A percentile compares a stretch with the other conserved stretches of the same genome.
Conservation (phyloP, 2,329 filamentous ascomycete genomes). For the Scedosporium dehoogii region DNA sequence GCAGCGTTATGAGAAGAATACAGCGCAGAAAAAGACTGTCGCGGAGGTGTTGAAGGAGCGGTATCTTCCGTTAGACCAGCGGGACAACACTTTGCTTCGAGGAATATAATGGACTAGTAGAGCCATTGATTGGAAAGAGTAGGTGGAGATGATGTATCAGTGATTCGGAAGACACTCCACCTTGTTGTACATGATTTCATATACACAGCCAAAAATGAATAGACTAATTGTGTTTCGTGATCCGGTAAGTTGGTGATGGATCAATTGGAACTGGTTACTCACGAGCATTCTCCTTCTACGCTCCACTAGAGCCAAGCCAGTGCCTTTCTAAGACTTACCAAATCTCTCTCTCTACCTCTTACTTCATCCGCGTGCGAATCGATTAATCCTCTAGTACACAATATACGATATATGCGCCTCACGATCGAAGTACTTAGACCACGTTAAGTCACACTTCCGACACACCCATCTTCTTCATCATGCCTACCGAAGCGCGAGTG, state of each 20-base stretch:
- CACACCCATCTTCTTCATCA: not conserved
- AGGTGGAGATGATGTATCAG: not conserved
- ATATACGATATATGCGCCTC: too few species aligned
- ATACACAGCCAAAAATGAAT: not conserved
- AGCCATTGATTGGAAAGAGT: not conserved
- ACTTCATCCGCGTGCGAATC: not conserved
- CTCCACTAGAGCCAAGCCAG: too few species aligned
- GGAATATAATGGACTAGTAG: slow-evolving; percentile 13
- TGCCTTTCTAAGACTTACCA: too few species aligned
- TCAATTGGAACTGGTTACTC: not conserved
- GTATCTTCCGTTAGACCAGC: slow-evolving; percentile 38
- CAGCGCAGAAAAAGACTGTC: slow-evolving; percentile 34
- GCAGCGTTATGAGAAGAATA: slow-evolving; percentile 38
- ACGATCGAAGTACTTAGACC: not conserved
- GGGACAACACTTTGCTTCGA: slow-evolving; percentile 33
- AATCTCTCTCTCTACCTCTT: too few species aligned
- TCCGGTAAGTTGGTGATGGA: not conserved
- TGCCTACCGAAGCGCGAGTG: not conserved
- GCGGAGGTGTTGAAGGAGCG: slow-evolving; percentile 44
- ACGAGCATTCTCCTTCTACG: not conserved
- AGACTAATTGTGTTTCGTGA: not conserved
- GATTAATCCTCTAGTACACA: not conserved
- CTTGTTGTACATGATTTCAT: not conserved
- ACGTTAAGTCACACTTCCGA: not conserved
- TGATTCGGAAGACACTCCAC: not conserved